Evolutionary conservation across 2,329 filamentous ascomycete species (phyloP).

Genomic region (Lachnellula arida): DNA sequence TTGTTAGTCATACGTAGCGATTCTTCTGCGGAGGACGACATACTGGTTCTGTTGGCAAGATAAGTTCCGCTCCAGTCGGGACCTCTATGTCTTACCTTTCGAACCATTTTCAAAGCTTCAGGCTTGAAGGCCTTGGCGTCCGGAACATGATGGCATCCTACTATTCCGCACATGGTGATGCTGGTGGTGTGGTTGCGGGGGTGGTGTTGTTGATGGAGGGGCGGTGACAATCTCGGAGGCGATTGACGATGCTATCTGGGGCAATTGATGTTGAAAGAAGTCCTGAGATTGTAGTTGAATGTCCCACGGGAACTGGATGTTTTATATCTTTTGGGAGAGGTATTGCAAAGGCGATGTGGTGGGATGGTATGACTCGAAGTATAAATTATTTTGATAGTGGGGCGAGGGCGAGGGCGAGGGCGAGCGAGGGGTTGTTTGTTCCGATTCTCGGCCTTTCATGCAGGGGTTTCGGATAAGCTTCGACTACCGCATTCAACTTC

Average conservation of each 20-base stretch:
- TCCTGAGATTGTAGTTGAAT: neutral
- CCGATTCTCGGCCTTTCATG: neutral
- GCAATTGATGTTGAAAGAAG: neutral
- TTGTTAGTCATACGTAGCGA: conserved; percentile 14
- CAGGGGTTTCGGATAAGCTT: neutral
- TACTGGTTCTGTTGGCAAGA: conserved; percentile 87
- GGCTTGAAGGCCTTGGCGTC: conserved; percentile 97
- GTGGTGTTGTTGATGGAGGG: conserved; percentile 3
- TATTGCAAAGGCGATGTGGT: neutral
- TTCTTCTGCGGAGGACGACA: conserved; percentile 28
- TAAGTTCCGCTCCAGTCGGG: conserved; percentile 98
- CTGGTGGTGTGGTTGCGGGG: too few relatives aligned
- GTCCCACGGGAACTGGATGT: neutral
- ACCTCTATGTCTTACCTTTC: conserved; percentile 96
- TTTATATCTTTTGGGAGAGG: neutral
- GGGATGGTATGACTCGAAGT: conserved; percentile 2
- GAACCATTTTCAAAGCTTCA: conserved; percentile 85
- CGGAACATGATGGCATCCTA: conserved; percentile 58
- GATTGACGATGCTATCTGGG: neutral
- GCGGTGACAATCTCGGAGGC: neutral
- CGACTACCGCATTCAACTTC: neutral
- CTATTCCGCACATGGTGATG: conserved; percentile 18
- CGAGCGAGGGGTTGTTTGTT: too few relatives aligned
- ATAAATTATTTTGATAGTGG: conserved; percentile 7
- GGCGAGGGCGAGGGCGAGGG: neutral